phyloP scores from a whole-genome alignment of 371 early-diverging fungal genomes.

The Capillidium heterosporum region DNA sequence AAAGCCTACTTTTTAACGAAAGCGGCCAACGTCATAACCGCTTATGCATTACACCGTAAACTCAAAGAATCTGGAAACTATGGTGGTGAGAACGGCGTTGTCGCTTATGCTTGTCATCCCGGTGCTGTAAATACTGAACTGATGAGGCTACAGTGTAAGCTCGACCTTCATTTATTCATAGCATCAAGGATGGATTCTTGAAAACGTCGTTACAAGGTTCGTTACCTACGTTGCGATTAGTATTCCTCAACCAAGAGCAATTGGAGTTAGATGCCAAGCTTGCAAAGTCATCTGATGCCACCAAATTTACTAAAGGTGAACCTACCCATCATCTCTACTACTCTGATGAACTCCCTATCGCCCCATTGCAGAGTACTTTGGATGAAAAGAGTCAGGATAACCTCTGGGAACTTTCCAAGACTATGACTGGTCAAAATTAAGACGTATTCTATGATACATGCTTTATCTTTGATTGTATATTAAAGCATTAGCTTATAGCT shows the following conservation, averaged over 20 bases:
- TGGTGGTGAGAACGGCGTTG: background rate
- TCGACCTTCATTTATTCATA: background rate
- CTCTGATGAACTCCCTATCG: background rate
- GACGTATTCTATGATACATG: no score
- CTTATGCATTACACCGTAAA: background rate
- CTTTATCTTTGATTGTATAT: no score
- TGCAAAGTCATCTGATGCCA: no score
- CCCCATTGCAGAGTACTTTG: background rate
- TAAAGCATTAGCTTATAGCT: no score
- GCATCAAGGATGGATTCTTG: background rate
- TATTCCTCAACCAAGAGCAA: background rate
- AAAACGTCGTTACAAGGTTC: constrained; percentile 1
- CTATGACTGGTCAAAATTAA: no score
- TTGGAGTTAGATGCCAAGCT: background rate
- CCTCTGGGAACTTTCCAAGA: background rate
- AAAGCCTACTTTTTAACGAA: background rate
- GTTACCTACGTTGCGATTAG: background rate
- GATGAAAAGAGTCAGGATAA: background rate
- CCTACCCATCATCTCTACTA: background rate
- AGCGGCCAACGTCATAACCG: constrained; percentile 1
- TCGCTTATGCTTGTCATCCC: background rate
- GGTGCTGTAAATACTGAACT: constrained; percentile 1
- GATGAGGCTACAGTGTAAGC: background rate
- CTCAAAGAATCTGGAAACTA: background rate
- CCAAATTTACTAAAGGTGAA: background rate